These are phyloP conservation scores for Ceratocystis harringtonii DNA, from an alignment of 2,329 filamentous ascomycete genomes.

Conservation along the genomic window DNA sequence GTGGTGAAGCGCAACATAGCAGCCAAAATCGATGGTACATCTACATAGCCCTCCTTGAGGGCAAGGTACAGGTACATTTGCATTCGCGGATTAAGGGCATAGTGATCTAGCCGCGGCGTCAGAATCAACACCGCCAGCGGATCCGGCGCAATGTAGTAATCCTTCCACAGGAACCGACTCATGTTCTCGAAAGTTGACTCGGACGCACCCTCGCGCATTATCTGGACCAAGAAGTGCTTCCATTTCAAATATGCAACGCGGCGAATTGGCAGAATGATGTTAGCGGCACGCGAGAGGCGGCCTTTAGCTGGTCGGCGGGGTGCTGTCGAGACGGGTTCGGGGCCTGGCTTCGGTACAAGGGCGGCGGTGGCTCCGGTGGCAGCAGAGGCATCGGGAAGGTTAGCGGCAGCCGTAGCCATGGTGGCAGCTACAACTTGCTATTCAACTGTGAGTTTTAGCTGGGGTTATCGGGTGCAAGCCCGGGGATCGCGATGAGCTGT, in stretches of 20 bases:
- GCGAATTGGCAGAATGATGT: conserved; percentile 12
- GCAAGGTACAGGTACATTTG: conserved; percentile 45
- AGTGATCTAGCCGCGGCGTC: conserved; percentile 35
- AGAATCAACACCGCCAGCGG: conserved; percentile 44
- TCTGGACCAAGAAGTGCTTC: conserved; percentile 5
- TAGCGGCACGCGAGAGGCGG: neutral
- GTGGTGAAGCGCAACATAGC: conserved; percentile 42
- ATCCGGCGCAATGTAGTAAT: conserved; percentile 36
- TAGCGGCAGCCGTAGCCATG: conserved; percentile 9
- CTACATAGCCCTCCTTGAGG: conserved; percentile 35
- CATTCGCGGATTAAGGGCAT: conserved; percentile 43
- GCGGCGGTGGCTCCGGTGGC: neutral
- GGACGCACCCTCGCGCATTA: neutral
- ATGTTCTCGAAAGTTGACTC: conserved; percentile 5
- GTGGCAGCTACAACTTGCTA: neutral
- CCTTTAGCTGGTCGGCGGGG: neutral
- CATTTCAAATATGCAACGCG: conserved; percentile 13
- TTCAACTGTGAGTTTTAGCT: neutral
- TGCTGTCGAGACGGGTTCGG: neutral
- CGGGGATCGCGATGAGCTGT: neutral
- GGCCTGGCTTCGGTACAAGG: neutral
- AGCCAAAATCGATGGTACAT: conserved; percentile 39
- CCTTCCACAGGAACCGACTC: conserved; percentile 17
- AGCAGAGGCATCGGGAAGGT: neutral
- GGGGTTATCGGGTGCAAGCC: neutral